Conservation (phyloP, 257 asterid genomes). For the Salvia miltiorrhiza region DNA sequence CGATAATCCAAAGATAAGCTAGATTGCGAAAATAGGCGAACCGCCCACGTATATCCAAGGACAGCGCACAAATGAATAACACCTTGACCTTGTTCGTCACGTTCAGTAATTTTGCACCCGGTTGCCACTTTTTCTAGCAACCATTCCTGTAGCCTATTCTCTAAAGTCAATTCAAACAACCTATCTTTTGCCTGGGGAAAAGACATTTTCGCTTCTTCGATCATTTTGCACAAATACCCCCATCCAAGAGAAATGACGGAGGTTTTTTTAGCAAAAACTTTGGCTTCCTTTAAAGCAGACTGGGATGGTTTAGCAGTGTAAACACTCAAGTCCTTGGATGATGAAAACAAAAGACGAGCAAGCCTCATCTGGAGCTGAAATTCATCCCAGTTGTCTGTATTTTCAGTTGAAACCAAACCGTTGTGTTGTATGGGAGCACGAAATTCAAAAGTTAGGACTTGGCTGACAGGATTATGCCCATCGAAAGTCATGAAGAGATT, state of each 20-base stretch:
- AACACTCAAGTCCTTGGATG: slow-evolving; percentile 53
- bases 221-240: slow-evolving; percentile 48
- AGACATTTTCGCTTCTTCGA: slow-evolving; percentile 49
- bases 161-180: slow-evolving; percentile 74
- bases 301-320: slow-evolving; percentile 51
- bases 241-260: slow-evolving; percentile 50
- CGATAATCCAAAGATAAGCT: slow-evolving; percentile 89
- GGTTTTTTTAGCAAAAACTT: slow-evolving; percentile 52
- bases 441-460: slow-evolving; percentile 67
- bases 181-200: slow-evolving; percentile 65
- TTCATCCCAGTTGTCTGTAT: slow-evolving; percentile 56
- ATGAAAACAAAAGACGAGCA: slow-evolving; percentile 73
- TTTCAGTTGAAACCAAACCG: slow-evolving; percentile 31
- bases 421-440: slow-evolving; percentile 50
- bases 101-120: slow-evolving; percentile 59
- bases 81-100: slow-evolving; percentile 90
- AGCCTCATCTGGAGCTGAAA: slow-evolving; percentile 77
- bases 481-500: slow-evolving; percentile 71
- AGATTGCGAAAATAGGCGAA: slow-evolving; percentile 71
- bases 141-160: slow-evolving; percentile 74
- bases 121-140: slow-evolving; percentile 67
- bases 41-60: slow-evolving; percentile 91
- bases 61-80: slow-evolving; percentile 94
- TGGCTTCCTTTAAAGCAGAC: slow-evolving; percentile 64
- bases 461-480: slow-evolving; percentile 77